Base-by-base conservation (phyloP, 306 rosid species). In the Vicia faba region DNA sequence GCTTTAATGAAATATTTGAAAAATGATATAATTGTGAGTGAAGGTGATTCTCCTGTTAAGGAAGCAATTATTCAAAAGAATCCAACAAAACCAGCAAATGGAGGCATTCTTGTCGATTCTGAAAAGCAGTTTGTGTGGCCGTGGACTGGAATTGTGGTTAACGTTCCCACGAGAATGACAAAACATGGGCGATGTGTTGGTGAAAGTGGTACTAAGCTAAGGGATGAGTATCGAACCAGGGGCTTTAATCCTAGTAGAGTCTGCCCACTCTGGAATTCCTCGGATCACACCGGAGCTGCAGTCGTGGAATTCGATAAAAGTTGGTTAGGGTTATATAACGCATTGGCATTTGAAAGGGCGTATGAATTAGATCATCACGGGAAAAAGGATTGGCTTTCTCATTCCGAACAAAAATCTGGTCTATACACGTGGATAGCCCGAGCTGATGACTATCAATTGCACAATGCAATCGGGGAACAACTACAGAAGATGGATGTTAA, bases 361-460 rank as follows among this genome's bases (percentile, higher is more conserved):
- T 84, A 89, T 31, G 89, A 84, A 78, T 83, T 85, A 38, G 89
- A 80, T 73, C 84, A 72, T 66, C 96, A 78, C 68, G 98, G 98
- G 44, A 87, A 77, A 80, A 86, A 80, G 76, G 84, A 86, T 19
- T 92, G 93, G 96, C 35, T 23, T 63, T 75, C 79, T 62, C 50
- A 74, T 26, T 53, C 71, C 66, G 78, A 54, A 56, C 78, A 61
- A 59, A 84, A 87, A 79, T 71, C 72, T 56, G 98, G 96, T 69
- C 77, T 89, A 41, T 92, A 86, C 80, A 96, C 80, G 38, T 89
- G 98, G 98, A 80, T 92, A 77, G 98, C 98, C 4, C 89, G 88
- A 59, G 79, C 76, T 15, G 88, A 84, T 62, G 98, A 92, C 81
- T 92, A 89, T 70, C 73, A 78, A 48, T 62, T 70, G 68, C 63